Conservation (phyloP, 305 asterid genomes). For the Galium porrigens region DNA sequence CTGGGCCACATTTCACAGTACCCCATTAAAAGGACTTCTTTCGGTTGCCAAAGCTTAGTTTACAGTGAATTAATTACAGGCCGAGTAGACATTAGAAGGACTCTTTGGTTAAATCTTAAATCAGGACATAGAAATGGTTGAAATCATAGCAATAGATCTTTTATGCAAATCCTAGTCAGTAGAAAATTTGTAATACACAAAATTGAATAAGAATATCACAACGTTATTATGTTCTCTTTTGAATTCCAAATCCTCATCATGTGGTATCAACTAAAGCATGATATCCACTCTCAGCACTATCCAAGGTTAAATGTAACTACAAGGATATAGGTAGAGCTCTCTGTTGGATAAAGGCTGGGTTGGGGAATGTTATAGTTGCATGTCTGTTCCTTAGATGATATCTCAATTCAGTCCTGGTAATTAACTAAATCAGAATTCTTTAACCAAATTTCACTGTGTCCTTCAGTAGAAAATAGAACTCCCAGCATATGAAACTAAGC, state of each 20-base stretch:
- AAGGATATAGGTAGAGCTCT: not conserved
- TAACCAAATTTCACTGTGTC: not conserved
- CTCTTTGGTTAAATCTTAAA: not conserved
- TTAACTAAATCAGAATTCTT: not conserved
- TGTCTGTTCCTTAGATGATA: not conserved
- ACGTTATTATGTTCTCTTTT: not conserved
- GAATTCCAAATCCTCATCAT: not conserved
- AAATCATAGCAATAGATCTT: not conserved
- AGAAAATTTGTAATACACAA: too few species aligned
- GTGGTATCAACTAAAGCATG: not conserved
- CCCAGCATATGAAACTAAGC: not conserved
- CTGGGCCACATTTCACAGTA: not conserved
- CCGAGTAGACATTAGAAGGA: not conserved
- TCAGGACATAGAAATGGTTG: not conserved
- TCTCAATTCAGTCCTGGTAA: not conserved
- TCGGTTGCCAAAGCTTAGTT: not conserved
- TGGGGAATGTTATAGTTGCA: not conserved
- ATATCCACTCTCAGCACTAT: not conserved
- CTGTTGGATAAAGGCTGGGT: not conserved
- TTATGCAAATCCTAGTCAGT: not conserved
- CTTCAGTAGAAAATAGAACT: not conserved
- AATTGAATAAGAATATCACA: too few species aligned
- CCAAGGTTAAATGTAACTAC: not conserved
- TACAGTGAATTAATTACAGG: not conserved
- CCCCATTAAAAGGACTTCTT: not conserved